Evolutionary conservation across 495 filamentous ascomycete species (phyloP).

Genomic region (Hypoxylon cercidicola): DNA sequence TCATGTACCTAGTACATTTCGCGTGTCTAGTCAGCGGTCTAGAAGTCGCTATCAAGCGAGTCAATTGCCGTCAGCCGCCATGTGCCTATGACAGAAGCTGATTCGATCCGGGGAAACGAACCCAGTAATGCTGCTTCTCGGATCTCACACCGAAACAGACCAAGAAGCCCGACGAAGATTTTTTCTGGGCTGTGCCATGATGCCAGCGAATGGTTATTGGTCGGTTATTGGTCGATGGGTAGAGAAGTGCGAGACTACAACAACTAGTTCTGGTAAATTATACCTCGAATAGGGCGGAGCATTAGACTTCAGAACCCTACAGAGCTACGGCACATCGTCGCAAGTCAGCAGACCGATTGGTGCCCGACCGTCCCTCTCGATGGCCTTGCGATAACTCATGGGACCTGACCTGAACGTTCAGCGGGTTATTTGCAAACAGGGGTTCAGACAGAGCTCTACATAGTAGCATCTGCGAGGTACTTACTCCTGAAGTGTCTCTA

Average conservation of each 20-base stretch:
- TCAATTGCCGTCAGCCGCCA: conserved; percentile 26
- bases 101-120: conserved; percentile 35
- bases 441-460: conserved; percentile 2
- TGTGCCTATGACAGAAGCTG: conserved; percentile 19
- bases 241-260: conserved; percentile 22
- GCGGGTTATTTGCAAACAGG: conserved; percentile 21
- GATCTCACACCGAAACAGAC: conserved; percentile 32
- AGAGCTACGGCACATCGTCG: not conserved
- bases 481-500: conserved; percentile 18
- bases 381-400: conserved; percentile 3
- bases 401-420: conserved; percentile 20
- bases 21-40: conserved; percentile 15
- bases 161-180: conserved; percentile 25
- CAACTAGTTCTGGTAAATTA: conserved; percentile 21
- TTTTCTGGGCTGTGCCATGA: conserved; percentile 18
- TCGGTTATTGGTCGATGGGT: too few relatives aligned
- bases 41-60: conserved; percentile 10
- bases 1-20: conserved; percentile 7
- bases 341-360: conserved; percentile 25
- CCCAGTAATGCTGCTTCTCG: conserved; percentile 16
- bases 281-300: conserved; percentile 17
- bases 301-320: conserved; percentile 1
- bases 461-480: conserved; percentile 17
- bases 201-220: conserved; percentile 27
- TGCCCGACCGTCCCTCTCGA: conserved; percentile 20